Evolutionary conservation across 2,329 filamentous ascomycete species (phyloP).

Genomic region (Aspergillaceae sp.): DNA sequence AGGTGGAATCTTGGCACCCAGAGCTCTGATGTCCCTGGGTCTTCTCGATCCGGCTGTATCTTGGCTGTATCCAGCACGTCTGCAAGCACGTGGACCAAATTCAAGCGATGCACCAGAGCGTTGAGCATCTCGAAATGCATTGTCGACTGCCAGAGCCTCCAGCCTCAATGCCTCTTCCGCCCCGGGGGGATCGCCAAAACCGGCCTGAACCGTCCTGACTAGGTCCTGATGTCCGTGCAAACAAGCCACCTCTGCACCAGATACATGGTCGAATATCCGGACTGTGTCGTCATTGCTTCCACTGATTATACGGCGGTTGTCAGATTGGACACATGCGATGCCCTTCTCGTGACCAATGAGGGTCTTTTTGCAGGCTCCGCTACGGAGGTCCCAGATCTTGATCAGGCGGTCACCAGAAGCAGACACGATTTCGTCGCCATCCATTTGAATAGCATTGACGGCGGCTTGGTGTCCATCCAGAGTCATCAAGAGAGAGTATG

Average conservation of each 20-base stretch:
- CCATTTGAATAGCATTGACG: constrained; percentile 91
- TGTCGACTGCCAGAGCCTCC: constrained; percentile 65
- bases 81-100: constrained; percentile 36
- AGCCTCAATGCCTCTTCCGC: constrained; percentile 65
- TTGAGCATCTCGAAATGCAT: constrained; percentile 57
- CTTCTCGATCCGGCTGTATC: constrained; percentile 64
- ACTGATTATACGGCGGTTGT: constrained; percentile 85
- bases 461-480: constrained; percentile 81
- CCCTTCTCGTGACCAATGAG: constrained; percentile 85
- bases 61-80: constrained; percentile 43
- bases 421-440: constrained; percentile 78
- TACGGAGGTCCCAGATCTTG: constrained; percentile 88
- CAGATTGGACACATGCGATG: constrained; percentile 95
- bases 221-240: constrained; percentile 73
- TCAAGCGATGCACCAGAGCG: constrained; percentile 37
- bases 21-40: constrained; percentile 63
- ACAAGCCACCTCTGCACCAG: constrained; percentile 81
- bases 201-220: constrained; percentile 89
- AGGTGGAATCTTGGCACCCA: constrained; percentile 79
- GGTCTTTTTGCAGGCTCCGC: constrained; percentile 65
- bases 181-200: constrained; percentile 80
- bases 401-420: constrained; percentile 90
- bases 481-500: constrained; percentile 69
- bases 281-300: constrained; percentile 95
- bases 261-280: constrained; percentile 82